Evolutionary conservation across 495 filamentous ascomycete genomes (phyloP), one percentile per base, ranked within the genome.

Genomic region (Copromyces sp.): DNA sequence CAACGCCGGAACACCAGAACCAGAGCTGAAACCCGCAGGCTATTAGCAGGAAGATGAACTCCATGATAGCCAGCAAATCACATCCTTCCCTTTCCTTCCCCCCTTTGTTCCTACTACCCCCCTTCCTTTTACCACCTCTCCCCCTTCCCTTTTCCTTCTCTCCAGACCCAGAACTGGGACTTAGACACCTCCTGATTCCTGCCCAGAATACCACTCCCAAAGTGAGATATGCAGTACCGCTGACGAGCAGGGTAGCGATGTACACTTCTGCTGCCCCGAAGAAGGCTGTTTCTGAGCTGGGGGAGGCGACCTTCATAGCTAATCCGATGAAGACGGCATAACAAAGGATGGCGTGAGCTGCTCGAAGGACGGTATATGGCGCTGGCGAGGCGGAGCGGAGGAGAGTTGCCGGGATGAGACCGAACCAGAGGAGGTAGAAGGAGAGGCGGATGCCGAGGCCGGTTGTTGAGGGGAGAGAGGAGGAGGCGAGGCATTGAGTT

Each of bases 371-470:
- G 29, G 74, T 71, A 9, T 73, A 69, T 0, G 59, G 69, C 2
- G 53, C 53, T 3, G 53, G 53, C 16, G 53, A 61, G 72, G 69
- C 2, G 53, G 68, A 12, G n/a, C 59, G 29, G 17, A 40, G 12
- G 5, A 32, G 24, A 45, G 78, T 14, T 65, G 41, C 45, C 24
- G 76, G 42, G 3, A 79, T 68, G 9, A 71, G 70, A 2, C 69
- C 73, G 69, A 79, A 75, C 79, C 78, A 82, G 9, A 80, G 74
- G 47, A 82, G 76, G 61, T 83, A 83, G 70, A 83, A 81, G 14
- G 78, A 75, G 24, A 77, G 70, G 41, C 81, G 80, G 71, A 83
- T 81, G 32, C 81, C 81, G 29, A 82, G 68, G 45, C 81, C 81
- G 75, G 53, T 61, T 61, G 29, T 61, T 76, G 53, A 61, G 29